These are phyloP conservation scores for Diplotaxis tenuifolia DNA, from an alignment of 345 rosid genomes.

Conservation along the genomic window DNA sequence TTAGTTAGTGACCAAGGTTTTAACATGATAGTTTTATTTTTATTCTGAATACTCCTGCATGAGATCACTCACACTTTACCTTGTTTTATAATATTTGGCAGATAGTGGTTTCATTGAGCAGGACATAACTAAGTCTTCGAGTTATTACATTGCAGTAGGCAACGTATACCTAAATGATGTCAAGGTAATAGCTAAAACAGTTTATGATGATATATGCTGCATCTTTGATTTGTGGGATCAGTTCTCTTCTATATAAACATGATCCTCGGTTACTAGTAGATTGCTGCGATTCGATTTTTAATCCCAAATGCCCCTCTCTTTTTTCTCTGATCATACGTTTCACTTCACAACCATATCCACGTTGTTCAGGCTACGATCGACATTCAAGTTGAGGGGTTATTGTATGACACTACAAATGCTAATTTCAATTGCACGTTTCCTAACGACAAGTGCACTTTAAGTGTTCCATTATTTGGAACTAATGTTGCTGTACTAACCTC, in stretches of 20 bases:
- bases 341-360: conserved; percentile 10
- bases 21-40: conserved; percentile 1
- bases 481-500: conserved; percentile 69
- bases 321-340: not conserved
- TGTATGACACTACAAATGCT: conserved; percentile 75
- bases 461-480: conserved; percentile 60
- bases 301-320: not conserved
- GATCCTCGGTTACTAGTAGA: not conserved
- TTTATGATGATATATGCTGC: not conserved
- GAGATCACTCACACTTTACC: conserved; percentile 9
- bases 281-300: not conserved
- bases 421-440: conserved; percentile 71
- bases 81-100: conserved; percentile 31
- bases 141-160: conserved; percentile 76
- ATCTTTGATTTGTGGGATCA: not conserved
- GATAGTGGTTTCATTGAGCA: conserved; percentile 68
- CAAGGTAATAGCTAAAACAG: conserved; percentile 51
- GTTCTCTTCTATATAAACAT: not conserved
- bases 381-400: conserved; percentile 51
- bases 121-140: conserved; percentile 60
- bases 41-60: conserved; percentile 3
- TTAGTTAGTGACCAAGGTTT: conserved; percentile 32
- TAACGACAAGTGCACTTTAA: conserved; percentile 50
- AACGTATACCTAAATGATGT: conserved; percentile 70
- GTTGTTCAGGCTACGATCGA: conserved; percentile 63